Base-by-base conservation (phyloP, 2,329 filamentous ascomycete genomes). In the Niveomyces coronatus region DNA sequence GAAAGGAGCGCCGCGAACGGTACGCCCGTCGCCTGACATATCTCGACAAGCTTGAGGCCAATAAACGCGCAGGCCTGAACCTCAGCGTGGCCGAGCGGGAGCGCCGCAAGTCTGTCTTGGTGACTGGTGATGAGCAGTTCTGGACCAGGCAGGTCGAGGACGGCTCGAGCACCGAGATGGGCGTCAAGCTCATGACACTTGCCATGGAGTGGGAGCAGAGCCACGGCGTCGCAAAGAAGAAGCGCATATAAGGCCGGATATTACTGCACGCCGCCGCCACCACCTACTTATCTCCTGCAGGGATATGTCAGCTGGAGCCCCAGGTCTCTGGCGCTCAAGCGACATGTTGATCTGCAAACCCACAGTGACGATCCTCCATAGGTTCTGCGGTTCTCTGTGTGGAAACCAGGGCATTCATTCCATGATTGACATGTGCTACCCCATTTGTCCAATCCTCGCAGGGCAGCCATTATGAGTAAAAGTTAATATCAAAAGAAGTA, bases 121-220 rank as follows among this genome's bases (percentile, higher is more conserved):
- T 53, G 0, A 48, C 48, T 16, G 53, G 55, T 6, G 47, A 49
- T 10, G 59, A 62, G 16, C 47, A 44, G 0, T 65, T 66, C 37
- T 67, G 62, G 58, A 65, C 58, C 8, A 63, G 55, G 37, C 63
- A 67, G 42, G 47, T 63, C 3, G 56, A 63, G 9, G 58, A 59
- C 1, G 63, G 61, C 0, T 46, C 49, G 16, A 64, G 62, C 6
- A 53, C 54, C 2, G 49, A 49, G 4, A 54, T 51, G 5, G 63
- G 58, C 1, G 40, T 57, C 4, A 46, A 46, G 1, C 43, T 65
- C 26, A 64, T 65, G 18, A 45, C 53, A 11, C 41, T 56, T 30
- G 50, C 41, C 9, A 24, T 23, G 5, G 31, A 43, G 18, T 43
- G 41, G 41, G 41, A 43, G 20, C 35, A 43, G 26, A 36, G 33